Evolutionary conservation across 805 yeast genomes (phyloP).

Genomic region (Saccharomycopsis javanensis): DNA sequence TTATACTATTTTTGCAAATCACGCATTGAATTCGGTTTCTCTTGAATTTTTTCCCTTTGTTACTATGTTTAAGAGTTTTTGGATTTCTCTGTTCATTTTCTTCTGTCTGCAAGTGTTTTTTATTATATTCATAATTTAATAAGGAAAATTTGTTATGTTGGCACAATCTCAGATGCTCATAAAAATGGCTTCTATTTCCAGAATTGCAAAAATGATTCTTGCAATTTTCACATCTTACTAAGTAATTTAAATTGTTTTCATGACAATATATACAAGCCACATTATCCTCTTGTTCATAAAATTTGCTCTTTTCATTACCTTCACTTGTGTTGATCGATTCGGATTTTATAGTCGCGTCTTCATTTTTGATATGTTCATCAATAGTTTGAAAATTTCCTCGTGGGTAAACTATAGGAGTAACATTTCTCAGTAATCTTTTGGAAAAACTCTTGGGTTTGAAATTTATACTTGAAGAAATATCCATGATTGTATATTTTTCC

Average conservation of each 20-base stretch:
- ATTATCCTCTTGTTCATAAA: not conserved
- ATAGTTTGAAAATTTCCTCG: not conserved
- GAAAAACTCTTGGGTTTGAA: conserved; percentile 18
- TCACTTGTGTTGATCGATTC: not conserved
- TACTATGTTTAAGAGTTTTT: not conserved
- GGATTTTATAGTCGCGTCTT: not conserved
- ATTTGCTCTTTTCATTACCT: not conserved
- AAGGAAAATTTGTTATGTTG: conserved; percentile 11
- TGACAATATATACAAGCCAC: conserved; percentile 15
- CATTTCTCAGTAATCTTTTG: conserved; percentile 14
- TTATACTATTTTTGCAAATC: conserved; percentile 2
- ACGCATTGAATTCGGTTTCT: conserved; percentile 11
- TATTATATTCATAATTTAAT: conserved; percentile 13
- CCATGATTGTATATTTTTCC: not conserved
- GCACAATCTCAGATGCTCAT: conserved; percentile 13
- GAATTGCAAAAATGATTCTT: conserved; percentile 16
- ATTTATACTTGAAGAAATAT: conserved; percentile 1
- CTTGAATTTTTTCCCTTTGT: not conserved
- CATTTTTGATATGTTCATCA: not conserved
- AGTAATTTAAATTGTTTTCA: conserved; percentile 12
- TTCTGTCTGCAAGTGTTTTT: not conserved
- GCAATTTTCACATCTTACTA: conserved; percentile 13
- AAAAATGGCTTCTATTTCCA: conserved; percentile 16
- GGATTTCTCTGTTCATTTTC: not conserved
- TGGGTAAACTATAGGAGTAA: not conserved